Evolutionary conservation across 1,284 basidiomycete genomes (phyloP), one percentile per base, ranked within the genome.

Genomic region (Pterula multifida): DNA sequence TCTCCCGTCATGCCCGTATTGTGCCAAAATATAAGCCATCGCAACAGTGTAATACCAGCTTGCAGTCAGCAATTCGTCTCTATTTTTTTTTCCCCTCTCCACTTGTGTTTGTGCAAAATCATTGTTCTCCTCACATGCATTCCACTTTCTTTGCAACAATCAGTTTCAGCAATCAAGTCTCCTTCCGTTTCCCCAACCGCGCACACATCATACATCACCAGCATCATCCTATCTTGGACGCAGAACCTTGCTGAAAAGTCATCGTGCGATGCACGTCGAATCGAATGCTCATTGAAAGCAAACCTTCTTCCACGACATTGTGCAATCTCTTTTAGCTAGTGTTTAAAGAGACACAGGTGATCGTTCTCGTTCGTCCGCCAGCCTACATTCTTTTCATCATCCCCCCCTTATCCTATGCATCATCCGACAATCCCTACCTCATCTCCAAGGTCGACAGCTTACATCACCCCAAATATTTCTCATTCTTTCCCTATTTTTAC

Each of bases 41-140:
- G 39, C 39, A 42, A 42, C 9, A 42, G 13, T 42, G 39, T 42
- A 49, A 36, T 24, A 42, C 32, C 36, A 32, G 48, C 17, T 28
- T 52, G 49, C 50, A 50, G 35, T 60, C 64, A 58, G 55, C 57
- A 60, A 62, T 58, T 62, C 65, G 57, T 58, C 59, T 57, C 52
- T 54, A 57, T 57, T 59, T 65, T 61, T 66, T 58, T 61, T 71
- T 72, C 68, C 63, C 60, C 60, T 65, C 64, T 60, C 64, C 63
- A 65, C 63, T 62, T 67, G 68, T 65, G 76, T 85, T 86, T 86
- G 85, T 87, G 83, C 87, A 86, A 73, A 73, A 85, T 64, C 64
- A 70, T 63, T 74, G 73, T 70, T 75, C 72, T 78, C 70, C 72
- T 77, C 75, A 67, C 52, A 63, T 50, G 57, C 52, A 58, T 66